These are phyloP conservation scores for Aspergillus quadricinctus DNA, from an alignment of 2,329 filamentous ascomycete genomes.

Conservation along the genomic window DNA sequence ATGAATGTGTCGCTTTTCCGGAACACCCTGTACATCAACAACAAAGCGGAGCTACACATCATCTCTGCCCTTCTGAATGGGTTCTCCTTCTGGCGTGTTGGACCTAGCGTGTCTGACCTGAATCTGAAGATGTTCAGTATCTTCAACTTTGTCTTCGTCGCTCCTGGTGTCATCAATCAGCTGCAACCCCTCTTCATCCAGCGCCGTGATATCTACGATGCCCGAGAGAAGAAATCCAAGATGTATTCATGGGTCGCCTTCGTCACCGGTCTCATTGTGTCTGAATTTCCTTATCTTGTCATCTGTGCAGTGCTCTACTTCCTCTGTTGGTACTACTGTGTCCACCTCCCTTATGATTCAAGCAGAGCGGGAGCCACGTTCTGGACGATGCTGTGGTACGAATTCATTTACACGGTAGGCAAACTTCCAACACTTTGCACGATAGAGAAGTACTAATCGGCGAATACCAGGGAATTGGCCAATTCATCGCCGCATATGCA, in stretches of 20 bases:
- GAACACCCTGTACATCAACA: conserved; percentile 61
- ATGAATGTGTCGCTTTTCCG: conserved; percentile 61
- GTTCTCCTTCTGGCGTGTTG: conserved; percentile 62
- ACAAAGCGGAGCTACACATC: conserved; percentile 54
- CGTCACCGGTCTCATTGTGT: conserved; percentile 61
- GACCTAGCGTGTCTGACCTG: conserved; percentile 59
- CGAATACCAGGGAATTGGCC: conserved; percentile 63
- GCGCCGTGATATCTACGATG: conserved; percentile 60
- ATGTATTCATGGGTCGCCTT: conserved; percentile 72
- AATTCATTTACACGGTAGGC: conserved; percentile 57
- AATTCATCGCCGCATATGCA: conserved; percentile 75
- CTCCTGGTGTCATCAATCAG: conserved; percentile 32
- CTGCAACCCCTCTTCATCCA: conserved; percentile 68
- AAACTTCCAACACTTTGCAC: neutral
- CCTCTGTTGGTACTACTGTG: conserved; percentile 67
- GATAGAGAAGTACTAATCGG: neutral
- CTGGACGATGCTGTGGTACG: conserved; percentile 70
- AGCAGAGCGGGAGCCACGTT: conserved; percentile 47
- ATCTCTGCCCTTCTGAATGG: conserved; percentile 43
- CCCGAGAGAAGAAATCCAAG: conserved; percentile 61
- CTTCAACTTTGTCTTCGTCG: conserved; percentile 56
- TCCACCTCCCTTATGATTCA: conserved; percentile 60
- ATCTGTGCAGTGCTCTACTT: conserved; percentile 62
- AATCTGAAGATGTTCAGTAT: conserved; percentile 68
- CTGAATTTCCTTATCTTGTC: conserved; percentile 64